These are phyloP conservation scores for Colletotrichum gloeosporioides DNA, from an alignment of 2,329 filamentous ascomycete species.

Conservation along the genomic window DNA sequence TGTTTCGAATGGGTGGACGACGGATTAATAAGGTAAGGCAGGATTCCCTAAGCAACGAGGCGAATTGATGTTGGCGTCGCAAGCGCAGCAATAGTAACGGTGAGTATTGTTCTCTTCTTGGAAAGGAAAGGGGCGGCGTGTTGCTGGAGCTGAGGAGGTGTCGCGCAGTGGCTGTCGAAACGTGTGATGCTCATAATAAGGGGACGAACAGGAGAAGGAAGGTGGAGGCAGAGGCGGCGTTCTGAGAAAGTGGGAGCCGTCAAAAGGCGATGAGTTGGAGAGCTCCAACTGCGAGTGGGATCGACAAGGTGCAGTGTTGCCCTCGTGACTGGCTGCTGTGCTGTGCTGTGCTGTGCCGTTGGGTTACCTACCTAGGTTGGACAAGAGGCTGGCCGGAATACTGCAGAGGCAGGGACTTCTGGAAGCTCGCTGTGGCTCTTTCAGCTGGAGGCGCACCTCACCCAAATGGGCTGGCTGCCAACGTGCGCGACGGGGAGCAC, in stretches of 20 bases:
- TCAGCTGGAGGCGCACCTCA: background rate
- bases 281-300: conserved; percentile 3
- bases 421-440: background rate
- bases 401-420: background rate
- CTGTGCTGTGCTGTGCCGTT: background rate
- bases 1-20: background rate
- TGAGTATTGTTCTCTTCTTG: background rate
- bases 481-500: background rate
- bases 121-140: background rate
- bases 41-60: background rate
- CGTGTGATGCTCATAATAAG: background rate
- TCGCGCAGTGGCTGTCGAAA: background rate
- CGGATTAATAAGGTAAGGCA: background rate
- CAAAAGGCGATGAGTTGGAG: background rate
- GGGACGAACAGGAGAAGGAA: background rate
- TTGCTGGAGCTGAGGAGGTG: background rate
- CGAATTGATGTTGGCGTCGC: background rate
- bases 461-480: background rate
- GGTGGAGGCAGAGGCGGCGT: background rate
- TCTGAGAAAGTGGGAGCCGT: background rate
- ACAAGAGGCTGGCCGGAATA: background rate
- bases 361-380: background rate
- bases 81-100: background rate
- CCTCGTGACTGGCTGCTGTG: conserved; percentile 1
- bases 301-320: background rate